These are phyloP conservation scores for Chamaenerion angustifolium DNA, from an alignment of 345 rosid genomes.

Conservation along the genomic window DNA sequence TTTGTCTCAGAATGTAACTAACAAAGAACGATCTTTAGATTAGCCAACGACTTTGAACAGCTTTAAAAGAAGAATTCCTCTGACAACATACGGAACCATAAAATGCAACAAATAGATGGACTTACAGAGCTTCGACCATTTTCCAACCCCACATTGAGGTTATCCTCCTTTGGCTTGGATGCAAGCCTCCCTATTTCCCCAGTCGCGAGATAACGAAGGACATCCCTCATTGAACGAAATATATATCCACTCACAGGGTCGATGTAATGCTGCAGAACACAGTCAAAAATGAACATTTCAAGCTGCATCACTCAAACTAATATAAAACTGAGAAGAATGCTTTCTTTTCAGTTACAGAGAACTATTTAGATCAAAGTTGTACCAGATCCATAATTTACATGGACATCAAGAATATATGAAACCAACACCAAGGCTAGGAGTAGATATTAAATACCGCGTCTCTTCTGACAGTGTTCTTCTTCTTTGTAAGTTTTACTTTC, in stretches of 20 bases:
- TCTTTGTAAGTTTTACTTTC: constrained; percentile 51
- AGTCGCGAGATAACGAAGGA: constrained; percentile 54
- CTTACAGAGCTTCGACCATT: constrained; percentile 38
- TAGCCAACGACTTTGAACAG: not conserved
- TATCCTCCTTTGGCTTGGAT: constrained; percentile 31
- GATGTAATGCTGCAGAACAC: constrained; percentile 47
- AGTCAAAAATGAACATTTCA: not conserved
- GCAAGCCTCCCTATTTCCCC: constrained; percentile 53
- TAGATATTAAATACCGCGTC: constrained; percentile 43
- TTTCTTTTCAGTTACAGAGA: no score
- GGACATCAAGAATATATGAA: constrained; percentile 1
- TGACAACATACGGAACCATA: not conserved
- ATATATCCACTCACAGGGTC: constrained; percentile 69
- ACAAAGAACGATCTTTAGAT: not conserved
- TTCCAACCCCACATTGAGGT: constrained; percentile 23
- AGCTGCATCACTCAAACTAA: not conserved
- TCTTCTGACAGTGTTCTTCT: constrained; percentile 35
- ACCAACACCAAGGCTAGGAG: constrained; percentile 4
- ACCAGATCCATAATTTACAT: not conserved
- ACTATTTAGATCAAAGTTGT: not conserved
- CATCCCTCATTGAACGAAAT: constrained; percentile 78
- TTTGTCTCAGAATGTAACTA: constrained; percentile 20
- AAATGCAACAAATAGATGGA: constrained; percentile 6
- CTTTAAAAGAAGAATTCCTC: not conserved
- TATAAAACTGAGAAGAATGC: no score